Percentiles rank a stretch among this genome's conserved stretches.
Conservation (phyloP, 768 basidiomycete genomes). For the Naganishia kalamii region DNA sequence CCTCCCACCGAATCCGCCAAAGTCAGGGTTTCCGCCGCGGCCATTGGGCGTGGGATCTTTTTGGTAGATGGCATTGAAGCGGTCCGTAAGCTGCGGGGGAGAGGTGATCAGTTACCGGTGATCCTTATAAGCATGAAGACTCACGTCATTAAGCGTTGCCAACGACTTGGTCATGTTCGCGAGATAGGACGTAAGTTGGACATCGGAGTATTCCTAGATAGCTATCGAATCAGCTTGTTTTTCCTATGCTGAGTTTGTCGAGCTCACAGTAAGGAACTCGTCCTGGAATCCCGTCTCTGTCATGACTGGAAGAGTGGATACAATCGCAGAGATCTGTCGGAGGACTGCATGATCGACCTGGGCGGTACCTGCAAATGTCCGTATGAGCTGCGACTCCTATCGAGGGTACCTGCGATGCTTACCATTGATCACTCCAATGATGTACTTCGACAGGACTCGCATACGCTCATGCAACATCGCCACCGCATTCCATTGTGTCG, state of each 20-base stretch:
- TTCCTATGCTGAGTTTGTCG: background rate
- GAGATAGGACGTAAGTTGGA: slow-evolving; percentile 82
- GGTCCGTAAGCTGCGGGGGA: slow-evolving; percentile 3
- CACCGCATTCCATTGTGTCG: slow-evolving; percentile 87
- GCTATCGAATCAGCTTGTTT: background rate
- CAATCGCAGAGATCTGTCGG: slow-evolving; percentile 73
- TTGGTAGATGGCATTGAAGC: slow-evolving; percentile 9
- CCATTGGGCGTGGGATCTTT: background rate
- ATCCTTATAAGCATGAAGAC: slow-evolving; percentile 33
- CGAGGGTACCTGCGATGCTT: background rate
- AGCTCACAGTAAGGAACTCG: slow-evolving; percentile 75
- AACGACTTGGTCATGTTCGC: slow-evolving; percentile 82
- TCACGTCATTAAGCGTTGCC: slow-evolving; percentile 78
- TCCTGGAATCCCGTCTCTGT: slow-evolving; percentile 74
- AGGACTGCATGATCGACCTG: slow-evolving; percentile 70
- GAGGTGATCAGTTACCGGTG: background rate
- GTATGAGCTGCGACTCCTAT: background rate
- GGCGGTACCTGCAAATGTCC: slow-evolving; percentile 56
- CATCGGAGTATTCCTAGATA: slow-evolving; percentile 85
- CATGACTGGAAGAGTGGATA: slow-evolving; percentile 81
- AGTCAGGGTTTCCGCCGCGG: background rate
- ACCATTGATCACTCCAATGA: slow-evolving; percentile 70
- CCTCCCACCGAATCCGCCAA: background rate
- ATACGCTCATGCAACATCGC: slow-evolving; percentile 95
- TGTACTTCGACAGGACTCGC: slow-evolving; percentile 75